Evolutionary conservation across 2,329 filamentous ascomycete species (phyloP).

Genomic region (Colletotrichum coccodes): DNA sequence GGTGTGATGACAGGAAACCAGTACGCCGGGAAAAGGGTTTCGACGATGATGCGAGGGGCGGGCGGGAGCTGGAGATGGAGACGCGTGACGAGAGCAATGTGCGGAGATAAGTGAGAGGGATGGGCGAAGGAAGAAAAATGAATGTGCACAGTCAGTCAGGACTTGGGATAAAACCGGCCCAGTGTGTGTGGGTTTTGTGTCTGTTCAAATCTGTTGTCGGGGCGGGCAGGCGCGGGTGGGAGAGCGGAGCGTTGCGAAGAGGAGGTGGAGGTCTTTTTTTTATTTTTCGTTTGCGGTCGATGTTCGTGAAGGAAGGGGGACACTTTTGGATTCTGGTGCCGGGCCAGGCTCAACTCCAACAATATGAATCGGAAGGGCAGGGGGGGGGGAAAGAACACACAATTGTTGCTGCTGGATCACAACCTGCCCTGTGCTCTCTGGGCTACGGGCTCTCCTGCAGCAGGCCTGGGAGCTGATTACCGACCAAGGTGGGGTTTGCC

Average conservation of each 20-base stretch:
- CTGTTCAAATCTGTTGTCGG: slow-evolving; percentile 26
- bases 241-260: slow-evolving; percentile 18
- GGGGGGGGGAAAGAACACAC: slow-evolving; percentile 23
- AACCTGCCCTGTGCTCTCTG: slow-evolving; percentile 33
- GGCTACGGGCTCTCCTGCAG: neutral
- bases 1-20: slow-evolving; percentile 7
- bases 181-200: slow-evolving; percentile 25
- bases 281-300: slow-evolving; percentile 17
- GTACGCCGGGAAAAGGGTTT: slow-evolving; percentile 27
- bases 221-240: neutral
- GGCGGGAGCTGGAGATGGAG: slow-evolving; percentile 24
- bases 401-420: slow-evolving; percentile 22
- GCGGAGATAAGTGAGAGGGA: slow-evolving; percentile 29
- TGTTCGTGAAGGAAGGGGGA: slow-evolving; percentile 21
- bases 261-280: slow-evolving; percentile 12
- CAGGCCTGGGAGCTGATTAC: slow-evolving; percentile 13
- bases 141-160: slow-evolving; percentile 30
- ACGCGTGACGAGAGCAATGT: slow-evolving; percentile 28
- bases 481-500: slow-evolving; percentile 12
- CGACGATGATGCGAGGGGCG: slow-evolving; percentile 30
- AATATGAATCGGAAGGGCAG: slow-evolving; percentile 7
- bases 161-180: slow-evolving; percentile 30
- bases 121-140: slow-evolving; percentile 25
- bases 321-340: neutral
- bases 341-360: slow-evolving; percentile 17